Evolutionary conservation across 495 filamentous ascomycete genomes (phyloP), one percentile per base, ranked within the genome.

Genomic region (Penicillium pulvis): DNA sequence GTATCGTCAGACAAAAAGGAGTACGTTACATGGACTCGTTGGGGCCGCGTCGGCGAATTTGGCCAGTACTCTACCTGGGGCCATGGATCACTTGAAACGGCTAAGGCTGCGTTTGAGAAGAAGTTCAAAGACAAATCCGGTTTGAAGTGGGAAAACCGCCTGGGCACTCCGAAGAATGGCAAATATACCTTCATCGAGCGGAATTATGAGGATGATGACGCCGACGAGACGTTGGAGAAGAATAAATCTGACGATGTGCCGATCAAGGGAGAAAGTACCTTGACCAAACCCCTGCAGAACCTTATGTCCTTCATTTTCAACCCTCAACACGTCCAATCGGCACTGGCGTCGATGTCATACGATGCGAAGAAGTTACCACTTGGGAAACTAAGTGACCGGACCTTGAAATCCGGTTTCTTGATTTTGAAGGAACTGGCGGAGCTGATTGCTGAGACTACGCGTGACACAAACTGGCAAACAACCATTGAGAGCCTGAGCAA

Each of bases 221-320:
- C 60, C 43, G 69, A 68, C 33, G 74, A 79, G 4, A 68, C 71
- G 9, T 62, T 62, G 9, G 65, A 71, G 44, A 54, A 73, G 19
- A 4, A 64, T 57, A 28, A 39, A 52, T 4, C 64, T 58, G 33
- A 56, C 66, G 28, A 56, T 67, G 1, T 60, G 28, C 55, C 66
- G 28, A 55, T 67, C 1, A 67, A 73, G 12, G 57, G 68, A 0
- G 72, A 85, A 58, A 87, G 82, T 55, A 79, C 76, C n/a, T 72
- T 95, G 7, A 60, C 80, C 0, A 73, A 74, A 12, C 78, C 82
- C 0, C 68, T 89, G 6, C 87, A 92, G 59, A 69, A 80, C 6
- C 75, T 96, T 14, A 87, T 95, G 79, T 65, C 83, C 35, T 81
- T 96, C 55, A 93, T 96, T 57, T 96, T 96, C 80, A 93, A 94